Conservation (phyloP, 2,329 filamentous ascomycete species). For the Colletotrichum incanum region DNA sequence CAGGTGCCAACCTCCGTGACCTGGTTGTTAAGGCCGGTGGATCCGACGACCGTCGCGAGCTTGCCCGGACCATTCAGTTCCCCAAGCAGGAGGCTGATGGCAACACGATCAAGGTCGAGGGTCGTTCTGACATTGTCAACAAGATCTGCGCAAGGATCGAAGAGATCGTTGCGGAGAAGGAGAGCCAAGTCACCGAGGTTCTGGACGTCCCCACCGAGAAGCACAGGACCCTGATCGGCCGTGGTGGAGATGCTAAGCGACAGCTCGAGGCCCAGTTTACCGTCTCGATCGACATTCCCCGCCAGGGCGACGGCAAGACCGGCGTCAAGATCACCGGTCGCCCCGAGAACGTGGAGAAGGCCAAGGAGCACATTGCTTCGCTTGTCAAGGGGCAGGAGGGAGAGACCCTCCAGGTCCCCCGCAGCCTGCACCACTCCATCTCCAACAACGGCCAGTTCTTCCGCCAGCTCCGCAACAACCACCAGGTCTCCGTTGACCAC, state of each 20-base stretch:
- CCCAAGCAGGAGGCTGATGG: slow-evolving; percentile 89
- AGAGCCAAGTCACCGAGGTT: slow-evolving; percentile 84
- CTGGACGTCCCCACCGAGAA: slow-evolving; percentile 91
- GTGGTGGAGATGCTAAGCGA: slow-evolving; percentile 89
- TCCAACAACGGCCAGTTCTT: slow-evolving; percentile 95
- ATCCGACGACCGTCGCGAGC: slow-evolving; percentile 85
- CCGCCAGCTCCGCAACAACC: slow-evolving; percentile 88
- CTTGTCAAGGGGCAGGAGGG: slow-evolving; percentile 90
- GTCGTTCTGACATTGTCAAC: slow-evolving; percentile 86
- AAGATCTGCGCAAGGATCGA: slow-evolving; percentile 89
- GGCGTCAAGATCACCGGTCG: slow-evolving; percentile 89
- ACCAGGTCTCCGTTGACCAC: slow-evolving; percentile 93
- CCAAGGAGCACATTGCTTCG: slow-evolving; percentile 86
- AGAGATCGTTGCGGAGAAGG: slow-evolving; percentile 84
- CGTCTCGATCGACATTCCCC: slow-evolving; percentile 90
- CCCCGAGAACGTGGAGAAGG: slow-evolving; percentile 84
- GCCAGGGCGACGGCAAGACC: slow-evolving; percentile 87
- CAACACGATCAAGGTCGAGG: slow-evolving; percentile 89
- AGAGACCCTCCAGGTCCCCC: slow-evolving; percentile 88
- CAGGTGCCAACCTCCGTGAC: slow-evolving; percentile 86
- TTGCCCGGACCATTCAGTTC: slow-evolving; percentile 94
- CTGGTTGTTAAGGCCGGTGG: slow-evolving; percentile 92
- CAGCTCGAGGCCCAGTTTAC: slow-evolving; percentile 89
- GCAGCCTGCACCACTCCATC: slow-evolving; percentile 85
- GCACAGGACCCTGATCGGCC: slow-evolving; percentile 92